phyloP scores from a whole-genome alignment of 2,329 filamentous ascomycete genomes.

The Fusarium gaditjirri region DNA sequence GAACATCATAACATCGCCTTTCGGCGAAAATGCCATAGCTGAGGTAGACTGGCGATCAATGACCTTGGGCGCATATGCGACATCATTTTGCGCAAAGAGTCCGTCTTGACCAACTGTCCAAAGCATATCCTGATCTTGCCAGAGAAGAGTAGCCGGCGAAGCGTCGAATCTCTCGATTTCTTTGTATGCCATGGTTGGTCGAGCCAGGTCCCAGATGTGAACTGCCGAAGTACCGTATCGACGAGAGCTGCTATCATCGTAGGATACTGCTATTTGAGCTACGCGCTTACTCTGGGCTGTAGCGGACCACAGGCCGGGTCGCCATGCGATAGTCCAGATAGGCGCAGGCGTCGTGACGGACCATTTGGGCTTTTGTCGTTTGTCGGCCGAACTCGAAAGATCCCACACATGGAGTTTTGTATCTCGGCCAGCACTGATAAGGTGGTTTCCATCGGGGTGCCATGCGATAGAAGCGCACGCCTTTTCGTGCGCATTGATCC shows the following conservation, averaged over 20 bases:
- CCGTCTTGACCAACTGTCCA: conserved; percentile 74
- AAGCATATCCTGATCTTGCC: conserved; percentile 72
- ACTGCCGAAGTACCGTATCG: conserved; percentile 67
- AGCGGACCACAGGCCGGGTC: conserved; percentile 73
- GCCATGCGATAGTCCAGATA: conserved; percentile 69
- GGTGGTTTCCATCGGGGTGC: conserved; percentile 75
- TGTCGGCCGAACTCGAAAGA: conserved; percentile 67
- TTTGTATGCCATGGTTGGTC: conserved; percentile 74
- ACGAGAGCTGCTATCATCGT: conserved; percentile 66
- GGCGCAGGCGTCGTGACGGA: conserved; percentile 70
- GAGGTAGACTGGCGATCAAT: conserved; percentile 72
- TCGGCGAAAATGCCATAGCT: conserved; percentile 68
- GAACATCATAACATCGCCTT: conserved; percentile 69
- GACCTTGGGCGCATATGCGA: conserved; percentile 70
- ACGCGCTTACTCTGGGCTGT: conserved; percentile 68
- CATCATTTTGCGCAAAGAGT: conserved; percentile 71
- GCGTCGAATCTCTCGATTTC: conserved; percentile 70
- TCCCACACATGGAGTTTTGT: conserved; percentile 74
- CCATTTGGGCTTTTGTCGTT: conserved; percentile 72
- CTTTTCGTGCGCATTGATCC: conserved; percentile 71
- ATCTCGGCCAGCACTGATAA: conserved; percentile 72
- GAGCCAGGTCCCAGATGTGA: conserved; percentile 75
- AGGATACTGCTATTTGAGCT: conserved; percentile 70
- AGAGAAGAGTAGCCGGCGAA: conserved; percentile 68
- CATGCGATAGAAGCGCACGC: conserved; percentile 70